Evolutionary conservation across 73 alveolate genomes (phyloP).

Genomic region (Durusdinium trenchii): DNA sequence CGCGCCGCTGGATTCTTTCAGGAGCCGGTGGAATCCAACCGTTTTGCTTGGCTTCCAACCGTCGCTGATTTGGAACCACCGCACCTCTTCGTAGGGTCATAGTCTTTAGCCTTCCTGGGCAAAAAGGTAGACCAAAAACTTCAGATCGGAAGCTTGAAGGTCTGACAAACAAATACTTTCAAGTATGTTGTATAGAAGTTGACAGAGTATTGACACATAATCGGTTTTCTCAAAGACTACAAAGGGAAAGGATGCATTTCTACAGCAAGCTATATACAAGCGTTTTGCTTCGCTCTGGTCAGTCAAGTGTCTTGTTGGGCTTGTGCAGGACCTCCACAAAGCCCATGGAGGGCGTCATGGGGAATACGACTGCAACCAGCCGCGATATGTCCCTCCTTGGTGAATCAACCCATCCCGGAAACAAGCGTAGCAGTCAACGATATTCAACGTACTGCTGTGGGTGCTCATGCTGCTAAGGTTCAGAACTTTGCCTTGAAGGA

Average conservation of each 20-base stretch:
- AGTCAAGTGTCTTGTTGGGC: conserved; percentile 60
- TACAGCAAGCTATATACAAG: neutral
- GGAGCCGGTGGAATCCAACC: neutral
- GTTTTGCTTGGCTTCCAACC: neutral
- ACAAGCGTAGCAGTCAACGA: too few relatives aligned
- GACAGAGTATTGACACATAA: neutral
- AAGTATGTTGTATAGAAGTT: neutral
- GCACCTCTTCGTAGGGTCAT: conserved; percentile 88
- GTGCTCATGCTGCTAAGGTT: too few relatives aligned
- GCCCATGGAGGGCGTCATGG: conserved; percentile 80
- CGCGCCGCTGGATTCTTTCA: neutral
- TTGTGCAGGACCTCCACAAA: conserved; percentile 73
- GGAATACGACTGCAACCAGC: conserved; percentile 74
- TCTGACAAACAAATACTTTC: neutral
- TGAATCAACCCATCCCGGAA: too few relatives aligned
- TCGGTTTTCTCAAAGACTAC: neutral
- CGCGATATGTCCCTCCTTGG: conserved; percentile 53
- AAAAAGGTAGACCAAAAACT: neutral
- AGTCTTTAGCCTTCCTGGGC: conserved; percentile 87
- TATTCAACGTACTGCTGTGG: too few relatives aligned
- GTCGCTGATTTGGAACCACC: neutral
- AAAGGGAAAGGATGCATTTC: neutral
- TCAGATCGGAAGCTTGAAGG: neutral
- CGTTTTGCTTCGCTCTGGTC: neutral
- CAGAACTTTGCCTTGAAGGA: too few relatives aligned